Percentiles rank a stretch among this genome's conserved stretches.
phyloP scores from a whole-genome alignment of 2,329 filamentous ascomycete genomes.

The Pseudocercospora vitis region DNA sequence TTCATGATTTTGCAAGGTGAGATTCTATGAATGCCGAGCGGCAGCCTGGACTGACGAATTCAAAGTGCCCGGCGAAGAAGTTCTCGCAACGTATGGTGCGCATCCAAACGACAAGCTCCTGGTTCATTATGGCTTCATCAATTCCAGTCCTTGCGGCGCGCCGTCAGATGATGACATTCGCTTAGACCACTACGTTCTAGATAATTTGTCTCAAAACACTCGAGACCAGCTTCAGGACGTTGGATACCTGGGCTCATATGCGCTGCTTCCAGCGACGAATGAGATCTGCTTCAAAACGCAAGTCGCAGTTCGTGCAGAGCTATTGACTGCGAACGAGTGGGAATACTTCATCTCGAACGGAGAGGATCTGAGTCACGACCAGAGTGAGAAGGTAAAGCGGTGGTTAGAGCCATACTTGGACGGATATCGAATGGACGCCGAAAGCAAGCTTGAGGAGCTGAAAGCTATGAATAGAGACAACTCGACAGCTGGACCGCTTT shows the following conservation, averaged over 20 bases:
- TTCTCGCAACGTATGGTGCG: conserved; percentile 68
- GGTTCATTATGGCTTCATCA: conserved; percentile 61
- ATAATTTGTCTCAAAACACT: conserved; percentile 38
- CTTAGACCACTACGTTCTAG: conserved; percentile 45
- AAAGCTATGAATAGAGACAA: conserved; percentile 2
- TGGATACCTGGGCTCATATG: conserved; percentile 44
- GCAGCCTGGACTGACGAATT: conserved; percentile 2
- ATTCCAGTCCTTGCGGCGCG: conserved; percentile 18
- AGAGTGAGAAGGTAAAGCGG: conserved; percentile 28
- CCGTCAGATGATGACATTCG: conserved; percentile 41
- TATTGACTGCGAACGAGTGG: conserved; percentile 40
- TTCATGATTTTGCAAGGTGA: not conserved
- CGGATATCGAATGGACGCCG: conserved; percentile 23
- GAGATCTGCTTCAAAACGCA: conserved; percentile 49
- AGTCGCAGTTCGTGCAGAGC: conserved; percentile 42
- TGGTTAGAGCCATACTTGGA: conserved; percentile 29
- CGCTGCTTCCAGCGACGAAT: conserved; percentile 32
- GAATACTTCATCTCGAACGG: conserved; percentile 41
- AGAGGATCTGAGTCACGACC: conserved; percentile 35
- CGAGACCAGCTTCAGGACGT: conserved; percentile 43
- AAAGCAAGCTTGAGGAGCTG: conserved; percentile 26
- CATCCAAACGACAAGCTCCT: conserved; percentile 73
- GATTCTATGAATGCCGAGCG: not conserved
- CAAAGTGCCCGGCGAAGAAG: conserved; percentile 46
- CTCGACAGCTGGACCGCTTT: conserved; percentile 17